Conservation (phyloP, 208 protist species). For the Leishmania tarentolae region DNA sequence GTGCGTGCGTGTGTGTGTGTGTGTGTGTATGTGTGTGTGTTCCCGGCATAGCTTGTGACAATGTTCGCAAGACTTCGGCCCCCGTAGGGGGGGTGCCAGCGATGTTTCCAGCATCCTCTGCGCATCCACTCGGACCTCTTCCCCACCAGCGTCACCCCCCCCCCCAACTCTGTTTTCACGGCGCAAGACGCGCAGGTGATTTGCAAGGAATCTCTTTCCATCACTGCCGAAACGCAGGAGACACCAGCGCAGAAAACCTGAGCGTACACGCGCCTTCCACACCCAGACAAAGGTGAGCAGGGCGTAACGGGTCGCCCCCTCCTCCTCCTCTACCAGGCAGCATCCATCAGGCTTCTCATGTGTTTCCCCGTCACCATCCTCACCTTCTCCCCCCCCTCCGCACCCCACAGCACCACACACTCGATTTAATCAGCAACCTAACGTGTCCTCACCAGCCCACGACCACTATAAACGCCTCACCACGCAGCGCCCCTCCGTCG, state of each 20-base stretch:
- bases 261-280: not conserved
- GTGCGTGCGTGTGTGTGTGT: too few species aligned
- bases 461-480: not conserved
- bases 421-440: too few species aligned
- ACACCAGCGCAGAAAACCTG: not conserved
- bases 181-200: not conserved
- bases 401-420: too few species aligned
- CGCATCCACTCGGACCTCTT: not conserved
- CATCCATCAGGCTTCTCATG: not conserved
- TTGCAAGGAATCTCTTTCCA: not conserved
- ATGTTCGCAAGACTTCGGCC: not conserved
- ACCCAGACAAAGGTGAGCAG: not conserved
- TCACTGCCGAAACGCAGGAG: not conserved
- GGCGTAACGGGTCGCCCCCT: not conserved
- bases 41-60: not conserved
- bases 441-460: too few species aligned
- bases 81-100: not conserved
- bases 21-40: not conserved
- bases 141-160: too few species aligned
- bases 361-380: not conserved
- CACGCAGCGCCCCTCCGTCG: not conserved
- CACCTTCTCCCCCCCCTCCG: not conserved
- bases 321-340: not conserved
- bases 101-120: not conserved
- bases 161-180: not conserved